phyloP scores from a whole-genome alignment of 345 rosid genomes.

The Citrus inodora region DNA sequence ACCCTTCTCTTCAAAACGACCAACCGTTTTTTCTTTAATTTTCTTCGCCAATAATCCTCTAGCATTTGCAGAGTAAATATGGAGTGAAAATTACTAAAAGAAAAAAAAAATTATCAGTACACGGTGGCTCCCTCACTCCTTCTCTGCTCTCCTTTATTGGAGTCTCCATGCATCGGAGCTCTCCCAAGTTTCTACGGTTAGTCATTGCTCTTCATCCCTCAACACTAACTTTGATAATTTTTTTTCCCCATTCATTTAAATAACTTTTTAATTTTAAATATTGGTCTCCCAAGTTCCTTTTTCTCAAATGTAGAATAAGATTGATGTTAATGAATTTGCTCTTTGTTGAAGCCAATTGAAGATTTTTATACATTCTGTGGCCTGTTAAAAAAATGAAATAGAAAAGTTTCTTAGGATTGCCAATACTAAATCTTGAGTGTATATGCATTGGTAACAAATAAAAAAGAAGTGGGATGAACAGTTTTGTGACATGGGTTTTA shows the following conservation, averaged over 20 bases:
- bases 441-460: background rate
- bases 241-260: background rate
- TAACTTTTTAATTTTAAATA: background rate
- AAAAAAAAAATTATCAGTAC: background rate
- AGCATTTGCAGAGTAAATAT: background rate
- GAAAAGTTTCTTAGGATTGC: background rate
- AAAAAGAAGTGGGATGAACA: background rate
- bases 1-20: background rate
- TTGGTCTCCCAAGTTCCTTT: background rate
- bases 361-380: background rate
- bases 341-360: background rate
- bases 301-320: too few relatives aligned
- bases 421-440: background rate
- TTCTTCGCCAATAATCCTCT: background rate
- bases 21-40: background rate
- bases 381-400: background rate
- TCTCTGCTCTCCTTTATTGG: background rate
- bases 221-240: background rate
- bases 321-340: background rate
- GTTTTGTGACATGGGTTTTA: background rate
- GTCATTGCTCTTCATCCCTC: background rate
- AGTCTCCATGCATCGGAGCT: slow-evolving; percentile 7
- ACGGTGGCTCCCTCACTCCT: background rate
- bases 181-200: background rate
- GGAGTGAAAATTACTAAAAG: background rate